Evolutionary conservation across 257 asterid genomes (phyloP), one percentile per base, ranked within the genome.

Genomic region (Forsythia suspensa): DNA sequence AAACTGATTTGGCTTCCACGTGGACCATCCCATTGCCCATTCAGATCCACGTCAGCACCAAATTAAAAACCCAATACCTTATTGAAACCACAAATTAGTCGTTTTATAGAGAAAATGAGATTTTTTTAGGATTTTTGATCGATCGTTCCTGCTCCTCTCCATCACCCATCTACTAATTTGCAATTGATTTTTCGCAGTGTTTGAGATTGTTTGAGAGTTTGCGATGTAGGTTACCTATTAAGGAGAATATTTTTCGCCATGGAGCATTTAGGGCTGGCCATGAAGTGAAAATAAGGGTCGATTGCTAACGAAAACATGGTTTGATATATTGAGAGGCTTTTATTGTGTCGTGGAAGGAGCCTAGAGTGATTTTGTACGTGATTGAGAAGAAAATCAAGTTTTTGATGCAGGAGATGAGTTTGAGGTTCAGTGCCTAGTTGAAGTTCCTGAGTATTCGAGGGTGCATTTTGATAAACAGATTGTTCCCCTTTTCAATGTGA

Each of bases 261-360:
- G 98, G 97, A 36, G 87, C 77, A 61, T 83, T 95, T 67, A 84
- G 90, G 80, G 97, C 96, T 12, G 97, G 89, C 11, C 90, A 84
- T 78, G 83, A 80, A 73, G 96, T 84, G 75, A 95, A 93, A 75
- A 69, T 86, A 80, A 89, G 94, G 82, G 81, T 91, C 55, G 97
- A 92, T 81, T 91, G 88, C 84, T 90, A 93, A 77, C 82, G 88
- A 80, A 81, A 81, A 78, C 86, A 86, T 29, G 95, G 97, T 12
- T 70, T 95, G 90, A 90, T 81, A 18, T 84, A 82, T 40, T 87
- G 91, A 80, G 97, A 89, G 78, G 99, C 97, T 39, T 95, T 87
- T 74, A 77, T 82, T 0, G 91, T 95, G 70, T 59, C 93, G 57
- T 90, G 97, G 97, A 95, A 89, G 79, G 99, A 95, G 86, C 99